Conservation (phyloP, 2,329 filamentous ascomycete genomes). For the Talaromyces marneffei region DNA sequence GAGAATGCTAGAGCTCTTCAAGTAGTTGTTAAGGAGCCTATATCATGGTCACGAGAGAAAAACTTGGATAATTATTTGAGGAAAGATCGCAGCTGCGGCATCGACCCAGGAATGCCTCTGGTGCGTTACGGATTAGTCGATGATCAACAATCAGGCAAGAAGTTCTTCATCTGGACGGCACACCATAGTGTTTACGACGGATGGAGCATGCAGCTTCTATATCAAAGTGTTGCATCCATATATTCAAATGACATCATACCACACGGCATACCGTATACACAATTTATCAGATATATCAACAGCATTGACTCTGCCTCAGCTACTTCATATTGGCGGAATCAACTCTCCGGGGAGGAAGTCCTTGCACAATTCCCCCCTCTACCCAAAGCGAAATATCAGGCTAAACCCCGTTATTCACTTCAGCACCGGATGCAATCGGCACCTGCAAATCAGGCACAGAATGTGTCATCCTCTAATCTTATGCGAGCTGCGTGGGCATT, state of each 20-base stretch:
- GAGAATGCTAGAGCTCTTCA: constrained; percentile 27
- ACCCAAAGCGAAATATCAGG: constrained; percentile 43
- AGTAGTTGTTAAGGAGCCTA: background rate
- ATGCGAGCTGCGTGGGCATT: constrained; percentile 34
- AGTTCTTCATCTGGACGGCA: constrained; percentile 34
- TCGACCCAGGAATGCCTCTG: constrained; percentile 11
- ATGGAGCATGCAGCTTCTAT: constrained; percentile 20
- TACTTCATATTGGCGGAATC: background rate
- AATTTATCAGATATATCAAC: background rate
- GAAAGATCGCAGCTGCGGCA: background rate
- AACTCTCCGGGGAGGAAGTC: background rate
- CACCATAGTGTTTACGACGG: constrained; percentile 43
- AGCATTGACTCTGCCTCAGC: background rate
- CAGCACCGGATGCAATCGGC: background rate
- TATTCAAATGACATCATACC: background rate
- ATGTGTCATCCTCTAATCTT: background rate
- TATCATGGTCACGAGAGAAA: background rate
- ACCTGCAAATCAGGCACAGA: background rate
- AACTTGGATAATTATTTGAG: background rate
- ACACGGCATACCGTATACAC: background rate
- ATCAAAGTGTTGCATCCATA: background rate
- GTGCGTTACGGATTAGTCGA: constrained; percentile 12
- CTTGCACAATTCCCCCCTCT: constrained; percentile 22
- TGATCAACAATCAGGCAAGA: background rate
- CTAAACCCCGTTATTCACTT: constrained; percentile 12